Evolutionary conservation across 768 basidiomycete species (phyloP), one percentile per base, ranked within the genome.

Genomic region (Tylopilus felleus): DNA sequence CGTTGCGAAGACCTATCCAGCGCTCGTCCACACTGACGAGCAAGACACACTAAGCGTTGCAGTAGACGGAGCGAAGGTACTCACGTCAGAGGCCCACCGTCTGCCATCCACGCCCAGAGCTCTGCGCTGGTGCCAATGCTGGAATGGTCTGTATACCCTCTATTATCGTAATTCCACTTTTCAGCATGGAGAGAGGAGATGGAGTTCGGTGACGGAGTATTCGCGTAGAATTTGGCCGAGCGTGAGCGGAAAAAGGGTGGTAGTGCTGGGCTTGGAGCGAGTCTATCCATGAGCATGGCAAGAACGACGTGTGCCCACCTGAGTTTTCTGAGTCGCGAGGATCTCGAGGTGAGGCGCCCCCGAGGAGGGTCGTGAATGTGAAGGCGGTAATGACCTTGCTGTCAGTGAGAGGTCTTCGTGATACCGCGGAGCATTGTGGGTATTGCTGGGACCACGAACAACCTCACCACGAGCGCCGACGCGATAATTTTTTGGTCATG

Each of bases 41-140:
- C 8, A 38, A 13, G 17, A 25, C 12, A 14, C 3, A 17, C 38
- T 39, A 22, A 57, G 40, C 35, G 28, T 22, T 14, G 9, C 45
- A 17, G 28, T 7, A 52, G 40, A 2, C 9, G 40, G 5, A 14
- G 31, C 35, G 6, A 29, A 38, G 16, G 39, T 16, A 69, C 78
- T 61, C 60, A 83, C 85, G 78, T 78, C n/a, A 71, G 58, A 7
- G 71, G 62, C 1, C 73, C 76, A 23, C 78, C 78, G 29, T 86
- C 84, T n/a, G 80, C 86, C 78, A 97, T 85, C 92, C 93, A 97
- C 10, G 86, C 91, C 85, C 88, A 89, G 7, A 98, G 74, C 66
- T 95, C 91, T 9, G 91, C 95, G 3, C 95, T 95, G 0, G 88
- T 84, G 3, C 88, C 88, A 2, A 93, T 87, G 4, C 83, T 84